phyloP scores from a whole-genome alignment of 139 green algal species.

The Gonium pectorale region DNA sequence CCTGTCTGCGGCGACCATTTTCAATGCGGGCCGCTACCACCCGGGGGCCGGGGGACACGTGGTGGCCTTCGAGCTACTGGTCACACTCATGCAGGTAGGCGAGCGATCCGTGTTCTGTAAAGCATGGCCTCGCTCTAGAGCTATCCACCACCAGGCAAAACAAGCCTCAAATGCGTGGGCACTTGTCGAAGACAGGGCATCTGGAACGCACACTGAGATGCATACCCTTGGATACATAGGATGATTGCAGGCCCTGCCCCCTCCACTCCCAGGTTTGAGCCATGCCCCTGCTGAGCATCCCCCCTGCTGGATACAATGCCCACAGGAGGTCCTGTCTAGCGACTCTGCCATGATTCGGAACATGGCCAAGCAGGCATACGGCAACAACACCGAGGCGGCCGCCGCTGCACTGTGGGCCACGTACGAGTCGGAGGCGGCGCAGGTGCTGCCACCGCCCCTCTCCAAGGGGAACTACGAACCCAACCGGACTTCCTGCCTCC shows the following conservation, averaged over 20 bases:
- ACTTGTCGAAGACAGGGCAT: too few species aligned
- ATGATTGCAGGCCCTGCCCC: too few species aligned
- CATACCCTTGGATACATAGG: too few species aligned
- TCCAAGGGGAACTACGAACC: not conserved
- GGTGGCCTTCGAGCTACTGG: conserved; percentile 24
- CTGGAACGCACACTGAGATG: too few species aligned
- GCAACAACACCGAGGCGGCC: not conserved
- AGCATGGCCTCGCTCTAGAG: too few species aligned
- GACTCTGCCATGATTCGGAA: not conserved
- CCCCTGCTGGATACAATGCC: too few species aligned
- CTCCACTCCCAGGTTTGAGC: too few species aligned
- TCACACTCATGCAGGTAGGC: conserved; percentile 16
- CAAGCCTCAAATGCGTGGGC: too few species aligned
- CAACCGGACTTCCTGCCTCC: not conserved
- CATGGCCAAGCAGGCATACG: not conserved
- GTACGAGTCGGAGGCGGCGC: not conserved
- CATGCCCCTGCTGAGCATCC: too few species aligned
- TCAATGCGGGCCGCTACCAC: conserved; percentile 7
- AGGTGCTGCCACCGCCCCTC: not conserved
- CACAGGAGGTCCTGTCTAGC: not conserved
- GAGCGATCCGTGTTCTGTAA: too few species aligned
- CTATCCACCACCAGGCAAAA: too few species aligned
- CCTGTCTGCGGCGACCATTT: not conserved
- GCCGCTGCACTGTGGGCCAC: not conserved
- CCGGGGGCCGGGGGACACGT: conserved; percentile 22